Percentiles rank a stretch among this genome's conserved stretches.
Evolutionary conservation across 1,284 basidiomycete genomes (phyloP).

Genomic region (Trametes hirsuta): DNA sequence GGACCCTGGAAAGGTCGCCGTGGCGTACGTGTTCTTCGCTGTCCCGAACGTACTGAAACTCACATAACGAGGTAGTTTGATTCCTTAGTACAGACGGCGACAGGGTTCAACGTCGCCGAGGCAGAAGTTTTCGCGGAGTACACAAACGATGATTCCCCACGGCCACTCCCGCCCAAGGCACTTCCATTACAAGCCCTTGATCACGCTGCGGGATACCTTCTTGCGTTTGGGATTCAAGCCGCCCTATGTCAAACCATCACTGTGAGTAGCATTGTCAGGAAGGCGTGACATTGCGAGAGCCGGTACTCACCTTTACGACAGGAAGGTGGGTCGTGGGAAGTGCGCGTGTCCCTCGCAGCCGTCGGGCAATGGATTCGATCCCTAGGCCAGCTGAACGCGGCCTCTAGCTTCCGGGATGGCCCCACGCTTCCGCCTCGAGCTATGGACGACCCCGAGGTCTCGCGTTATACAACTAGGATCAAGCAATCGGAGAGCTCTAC

Average conservation of each 20-base stretch:
- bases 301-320: conserved; percentile 25
- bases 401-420: conserved; percentile 44
- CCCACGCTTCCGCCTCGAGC: conserved; percentile 40
- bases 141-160: conserved; percentile 15
- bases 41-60: background rate
- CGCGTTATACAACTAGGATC: conserved; percentile 33
- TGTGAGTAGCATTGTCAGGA: conserved; percentile 36
- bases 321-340: conserved; percentile 68
- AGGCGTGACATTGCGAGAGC: background rate
- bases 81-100: conserved; percentile 68
- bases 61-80: conserved; percentile 53
- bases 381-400: conserved; percentile 49
- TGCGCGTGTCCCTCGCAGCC: conserved; percentile 59
- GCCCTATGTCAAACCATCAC: conserved; percentile 57
- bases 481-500: conserved; percentile 23
- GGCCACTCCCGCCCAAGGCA: conserved; percentile 42
- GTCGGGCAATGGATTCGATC: conserved; percentile 61
- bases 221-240: conserved; percentile 61
- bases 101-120: conserved; percentile 65
- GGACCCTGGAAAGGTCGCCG: conserved; percentile 61
- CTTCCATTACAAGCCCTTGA: conserved; percentile 69
- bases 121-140: conserved; percentile 48
- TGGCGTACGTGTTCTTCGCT: conserved; percentile 43
- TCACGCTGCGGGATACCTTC: conserved; percentile 62
- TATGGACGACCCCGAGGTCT: conserved; percentile 42